Conservation (phyloP, 2,329 filamentous ascomycete species). For the Rhynchosporium agropyri region DNA sequence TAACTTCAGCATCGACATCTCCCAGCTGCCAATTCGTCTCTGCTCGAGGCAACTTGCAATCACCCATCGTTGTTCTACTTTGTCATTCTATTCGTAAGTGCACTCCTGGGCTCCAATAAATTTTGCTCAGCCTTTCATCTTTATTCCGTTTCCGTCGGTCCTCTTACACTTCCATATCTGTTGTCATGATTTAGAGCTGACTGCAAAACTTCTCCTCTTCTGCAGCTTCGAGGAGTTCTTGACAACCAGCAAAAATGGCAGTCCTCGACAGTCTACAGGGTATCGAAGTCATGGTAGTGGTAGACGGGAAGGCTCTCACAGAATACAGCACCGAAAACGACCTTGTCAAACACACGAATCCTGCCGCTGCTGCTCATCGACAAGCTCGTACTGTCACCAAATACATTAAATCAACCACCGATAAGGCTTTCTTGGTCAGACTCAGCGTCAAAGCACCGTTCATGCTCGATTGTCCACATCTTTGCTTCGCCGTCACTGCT, state of each 20-base stretch:
- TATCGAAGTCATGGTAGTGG: slow-evolving; percentile 34
- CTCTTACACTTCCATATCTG: no score
- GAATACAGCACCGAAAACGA: slow-evolving; percentile 31
- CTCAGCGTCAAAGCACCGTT: background rate
- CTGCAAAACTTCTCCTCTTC: background rate
- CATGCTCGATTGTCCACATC: background rate
- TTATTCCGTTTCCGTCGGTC: no score
- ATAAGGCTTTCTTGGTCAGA: slow-evolving; percentile 3
- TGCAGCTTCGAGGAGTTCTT: background rate
- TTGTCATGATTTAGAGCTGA: background rate
- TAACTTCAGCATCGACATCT: no score
- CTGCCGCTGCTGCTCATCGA: background rate
- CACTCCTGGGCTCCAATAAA: no score
- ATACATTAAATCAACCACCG: slow-evolving; percentile 7
- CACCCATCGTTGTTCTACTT: no score
- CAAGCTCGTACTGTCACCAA: background rate
- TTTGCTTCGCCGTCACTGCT: background rate
- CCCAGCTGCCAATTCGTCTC: no score
- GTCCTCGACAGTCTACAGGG: slow-evolving; percentile 34
- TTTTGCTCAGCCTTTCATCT: no score
- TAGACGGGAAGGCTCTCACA: slow-evolving; percentile 27
- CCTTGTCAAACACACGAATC: background rate
- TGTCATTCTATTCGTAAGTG: no score
- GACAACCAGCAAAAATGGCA: slow-evolving; percentile 30
- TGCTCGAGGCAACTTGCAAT: no score